These are phyloP conservation scores for Pezicula rhizophila DNA, from an alignment of 2,329 filamentous ascomycete species.

Conservation along the genomic window DNA sequence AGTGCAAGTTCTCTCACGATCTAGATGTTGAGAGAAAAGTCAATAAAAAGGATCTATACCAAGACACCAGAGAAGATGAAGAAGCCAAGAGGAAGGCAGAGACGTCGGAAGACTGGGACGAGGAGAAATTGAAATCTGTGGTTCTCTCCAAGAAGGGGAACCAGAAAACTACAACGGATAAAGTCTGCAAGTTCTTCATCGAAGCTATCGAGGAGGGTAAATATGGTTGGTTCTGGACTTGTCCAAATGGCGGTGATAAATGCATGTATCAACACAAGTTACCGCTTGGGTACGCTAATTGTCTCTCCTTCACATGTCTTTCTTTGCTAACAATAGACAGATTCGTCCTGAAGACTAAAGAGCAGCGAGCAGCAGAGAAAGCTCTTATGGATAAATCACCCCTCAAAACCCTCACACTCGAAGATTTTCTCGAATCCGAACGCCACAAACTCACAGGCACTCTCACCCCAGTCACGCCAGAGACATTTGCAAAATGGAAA, in stretches of 20 bases:
- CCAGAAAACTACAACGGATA: constrained; percentile 89
- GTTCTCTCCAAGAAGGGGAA: constrained; percentile 97
- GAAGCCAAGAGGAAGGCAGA: constrained; percentile 79
- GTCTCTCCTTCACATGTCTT: not conserved
- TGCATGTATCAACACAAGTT: constrained; percentile 98
- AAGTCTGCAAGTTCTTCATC: constrained; percentile 99
- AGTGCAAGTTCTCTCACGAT: constrained; percentile 98
- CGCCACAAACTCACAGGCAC: constrained; percentile 89
- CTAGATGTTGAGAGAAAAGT: constrained; percentile 82
- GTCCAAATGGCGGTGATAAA: constrained; percentile 92
- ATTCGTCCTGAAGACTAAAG: constrained; percentile 95
- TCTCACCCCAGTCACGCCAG: constrained; percentile 87
- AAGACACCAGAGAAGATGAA: constrained; percentile 70
- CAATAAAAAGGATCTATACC: constrained; percentile 87
- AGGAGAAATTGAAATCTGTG: constrained; percentile 87
- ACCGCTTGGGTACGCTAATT: constrained; percentile 72
- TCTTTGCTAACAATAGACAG: constrained; percentile 37
- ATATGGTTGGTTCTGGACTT: constrained; percentile 99
- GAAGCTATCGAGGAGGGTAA: constrained; percentile 96
- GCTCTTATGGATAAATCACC: constrained; percentile 94
- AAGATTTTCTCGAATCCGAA: constrained; percentile 96
- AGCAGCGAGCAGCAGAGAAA: constrained; percentile 92
- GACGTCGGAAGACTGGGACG: constrained; percentile 95
- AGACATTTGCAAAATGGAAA: constrained; percentile 96
- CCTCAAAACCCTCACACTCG: constrained; percentile 85